Evolutionary conservation across 2,329 filamentous ascomycete genomes (phyloP).

Genomic region (Aspergillus pseudoterreus): DNA sequence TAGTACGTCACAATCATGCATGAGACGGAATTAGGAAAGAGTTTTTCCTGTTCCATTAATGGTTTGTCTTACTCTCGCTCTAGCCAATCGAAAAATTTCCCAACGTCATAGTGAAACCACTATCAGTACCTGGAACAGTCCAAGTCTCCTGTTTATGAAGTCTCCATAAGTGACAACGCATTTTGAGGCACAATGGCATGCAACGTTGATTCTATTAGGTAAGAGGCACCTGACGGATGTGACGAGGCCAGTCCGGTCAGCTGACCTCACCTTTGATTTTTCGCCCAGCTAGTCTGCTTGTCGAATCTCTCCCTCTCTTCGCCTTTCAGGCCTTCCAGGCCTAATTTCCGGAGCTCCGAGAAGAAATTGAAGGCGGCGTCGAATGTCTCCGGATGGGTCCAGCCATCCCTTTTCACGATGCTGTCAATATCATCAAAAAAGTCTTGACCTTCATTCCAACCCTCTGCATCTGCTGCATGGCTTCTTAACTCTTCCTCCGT

Average conservation of each 20-base stretch:
- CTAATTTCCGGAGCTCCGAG: conserved; percentile 32
- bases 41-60: too few relatives aligned
- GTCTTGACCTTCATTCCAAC: conserved; percentile 26
- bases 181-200: not conserved
- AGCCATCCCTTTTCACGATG: conserved; percentile 37
- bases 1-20: too few relatives aligned
- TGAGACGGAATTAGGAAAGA: too few relatives aligned
- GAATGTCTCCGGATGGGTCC: conserved; percentile 36
- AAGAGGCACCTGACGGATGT: not conserved
- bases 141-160: too few relatives aligned
- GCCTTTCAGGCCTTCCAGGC: conserved; percentile 27
- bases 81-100: too few relatives aligned
- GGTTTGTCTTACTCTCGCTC: too few relatives aligned
- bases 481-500: conserved; percentile 16
- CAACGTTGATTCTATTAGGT: not conserved
- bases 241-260: not conserved
- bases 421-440: conserved; percentile 34
- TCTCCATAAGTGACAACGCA: not conserved
- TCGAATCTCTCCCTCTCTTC: conserved; percentile 30
- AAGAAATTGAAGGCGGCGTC: conserved; percentile 29
- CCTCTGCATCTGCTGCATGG: conserved; percentile 17
- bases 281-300: conserved; percentile 2
- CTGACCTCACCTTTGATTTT: not conserved
- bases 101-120: too few relatives aligned
- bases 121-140: too few relatives aligned